Percentiles rank a stretch among this genome's conserved stretches.
These are phyloP conservation scores for Glomus cerebriforme DNA, from an alignment of 192 early-diverging fungal genomes.

Conservation along the genomic window DNA sequence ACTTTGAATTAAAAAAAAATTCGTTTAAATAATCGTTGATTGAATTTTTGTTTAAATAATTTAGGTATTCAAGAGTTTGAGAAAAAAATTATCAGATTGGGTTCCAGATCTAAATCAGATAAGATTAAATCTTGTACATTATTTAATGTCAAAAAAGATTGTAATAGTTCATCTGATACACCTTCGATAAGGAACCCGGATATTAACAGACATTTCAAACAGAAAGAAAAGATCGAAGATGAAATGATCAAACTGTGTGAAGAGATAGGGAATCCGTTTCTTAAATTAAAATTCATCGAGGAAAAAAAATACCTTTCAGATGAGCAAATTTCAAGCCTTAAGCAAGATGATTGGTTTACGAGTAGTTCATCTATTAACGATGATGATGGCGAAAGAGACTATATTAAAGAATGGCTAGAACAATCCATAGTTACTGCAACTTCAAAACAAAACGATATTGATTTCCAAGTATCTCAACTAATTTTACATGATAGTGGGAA, in stretches of 20 bases:
- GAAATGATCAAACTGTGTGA: slow-evolving; percentile 39
- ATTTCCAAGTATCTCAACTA: slow-evolving; percentile 29
- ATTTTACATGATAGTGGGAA: slow-evolving; percentile 31
- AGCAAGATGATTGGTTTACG: slow-evolving; percentile 43
- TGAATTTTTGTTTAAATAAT: neutral
- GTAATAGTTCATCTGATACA: slow-evolving; percentile 21
- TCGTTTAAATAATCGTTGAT: neutral
- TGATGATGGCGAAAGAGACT: neutral
- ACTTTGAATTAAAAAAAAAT: too few species aligned
- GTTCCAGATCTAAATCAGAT: slow-evolving; percentile 50
- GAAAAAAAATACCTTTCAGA: slow-evolving; percentile 35
- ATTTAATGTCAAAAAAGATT: slow-evolving; percentile 41
- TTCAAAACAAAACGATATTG: slow-evolving; percentile 29
- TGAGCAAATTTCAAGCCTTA: slow-evolving; percentile 43
- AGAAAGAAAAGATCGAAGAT: slow-evolving; percentile 37
- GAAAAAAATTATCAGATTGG: slow-evolving; percentile 48
- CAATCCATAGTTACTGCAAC: neutral
- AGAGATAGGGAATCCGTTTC: slow-evolving; percentile 50
- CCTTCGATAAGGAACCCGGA: neutral
- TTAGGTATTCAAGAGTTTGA: slow-evolving; percentile 47
- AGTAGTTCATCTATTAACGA: neutral
- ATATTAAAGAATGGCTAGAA: slow-evolving; percentile 24
- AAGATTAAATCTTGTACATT: slow-evolving; percentile 38
- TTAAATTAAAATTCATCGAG: slow-evolving; percentile 39
- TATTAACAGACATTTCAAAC: slow-evolving; percentile 24